Conservation (phyloP, 2,329 filamentous ascomycete species). For the Hymenoscyphus infarciens region DNA sequence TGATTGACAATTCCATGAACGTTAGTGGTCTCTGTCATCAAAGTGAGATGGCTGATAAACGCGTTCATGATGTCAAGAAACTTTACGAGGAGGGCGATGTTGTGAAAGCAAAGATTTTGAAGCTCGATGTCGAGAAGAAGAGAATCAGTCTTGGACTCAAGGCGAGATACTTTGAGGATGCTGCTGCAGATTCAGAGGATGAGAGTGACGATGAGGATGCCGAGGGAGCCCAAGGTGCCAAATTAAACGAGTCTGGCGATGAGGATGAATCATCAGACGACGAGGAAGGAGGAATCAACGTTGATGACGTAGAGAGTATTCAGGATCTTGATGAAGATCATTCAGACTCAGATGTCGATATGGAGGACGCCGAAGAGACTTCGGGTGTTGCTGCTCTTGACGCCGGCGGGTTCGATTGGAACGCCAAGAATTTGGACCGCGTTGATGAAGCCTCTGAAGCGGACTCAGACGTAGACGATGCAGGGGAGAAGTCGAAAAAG, state of each 20-base stretch:
- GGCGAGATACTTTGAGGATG: constrained; percentile 78
- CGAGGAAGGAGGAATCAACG: constrained; percentile 35
- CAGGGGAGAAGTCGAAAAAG: constrained; percentile 52
- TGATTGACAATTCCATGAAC: constrained; percentile 81
- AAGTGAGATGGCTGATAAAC: constrained; percentile 83
- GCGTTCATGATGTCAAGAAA: constrained; percentile 79
- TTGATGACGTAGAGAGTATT: constrained; percentile 41
- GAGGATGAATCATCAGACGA: constrained; percentile 35
- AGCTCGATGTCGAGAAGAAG: constrained; percentile 69
- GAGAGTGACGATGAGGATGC: constrained; percentile 43
- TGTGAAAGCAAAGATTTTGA: constrained; percentile 89
- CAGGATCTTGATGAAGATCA: constrained; percentile 36
- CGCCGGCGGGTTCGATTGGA: constrained; percentile 84
- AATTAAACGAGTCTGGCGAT: constrained; percentile 17
- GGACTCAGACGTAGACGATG: constrained; percentile 44
- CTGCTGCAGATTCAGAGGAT: constrained; percentile 49
- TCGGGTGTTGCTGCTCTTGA: constrained; percentile 53
- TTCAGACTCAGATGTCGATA: constrained; percentile 28
- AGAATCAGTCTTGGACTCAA: constrained; percentile 89
- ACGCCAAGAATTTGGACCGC: constrained; percentile 62
- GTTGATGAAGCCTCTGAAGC: constrained; percentile 38
- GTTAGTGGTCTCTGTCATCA: constrained; percentile 92
- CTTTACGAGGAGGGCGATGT: constrained; percentile 85
- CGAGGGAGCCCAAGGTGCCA: constrained; percentile 40
- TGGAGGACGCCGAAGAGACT: constrained; percentile 34